Evolutionary conservation across 2,329 filamentous ascomycete species (phyloP).

Genomic region (Drechslerella dactyloides): DNA sequence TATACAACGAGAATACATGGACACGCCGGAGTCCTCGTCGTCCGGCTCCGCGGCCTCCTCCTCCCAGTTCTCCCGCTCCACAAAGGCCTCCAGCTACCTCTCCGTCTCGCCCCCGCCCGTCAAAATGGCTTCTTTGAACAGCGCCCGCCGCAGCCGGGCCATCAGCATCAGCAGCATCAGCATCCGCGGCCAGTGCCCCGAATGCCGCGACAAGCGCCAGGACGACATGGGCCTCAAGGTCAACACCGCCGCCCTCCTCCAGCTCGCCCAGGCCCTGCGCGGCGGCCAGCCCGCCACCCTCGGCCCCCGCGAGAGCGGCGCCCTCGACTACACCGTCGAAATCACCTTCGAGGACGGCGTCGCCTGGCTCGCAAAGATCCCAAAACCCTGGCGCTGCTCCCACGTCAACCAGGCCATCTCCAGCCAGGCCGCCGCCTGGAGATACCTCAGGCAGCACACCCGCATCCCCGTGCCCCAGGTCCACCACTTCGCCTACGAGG

Average conservation of each 20-base stretch:
- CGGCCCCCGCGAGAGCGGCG: conserved; percentile 26
- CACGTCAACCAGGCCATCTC: conserved; percentile 40
- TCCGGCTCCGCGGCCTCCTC: conserved; percentile 37
- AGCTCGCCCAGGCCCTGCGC: conserved; percentile 32
- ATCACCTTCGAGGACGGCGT: conserved; percentile 46
- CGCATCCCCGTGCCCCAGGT: conserved; percentile 42
- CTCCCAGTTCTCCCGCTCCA: conserved; percentile 39
- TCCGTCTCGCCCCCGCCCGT: conserved; percentile 3
- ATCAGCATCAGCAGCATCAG: conserved; percentile 46
- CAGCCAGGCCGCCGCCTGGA: conserved; percentile 37
- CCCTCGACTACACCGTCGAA: conserved; percentile 37
- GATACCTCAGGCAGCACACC: conserved; percentile 44
- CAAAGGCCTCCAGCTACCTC: conserved; percentile 40
- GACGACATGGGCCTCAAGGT: conserved; percentile 48
- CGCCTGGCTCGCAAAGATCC: conserved; percentile 41
- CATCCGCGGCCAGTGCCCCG: conserved; percentile 41
- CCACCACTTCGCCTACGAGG: conserved; percentile 36
- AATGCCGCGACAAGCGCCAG: conserved; percentile 44
- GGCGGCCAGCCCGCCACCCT: conserved; percentile 15
- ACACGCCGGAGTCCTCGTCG: conserved; percentile 44
- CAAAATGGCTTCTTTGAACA: conserved; percentile 22
- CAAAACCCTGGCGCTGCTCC: conserved; percentile 47
- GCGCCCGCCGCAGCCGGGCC: conserved; percentile 15
- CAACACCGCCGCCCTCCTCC: conserved; percentile 29
- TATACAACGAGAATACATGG: no score